Base-by-base conservation (phyloP, 129 eudicot species). In the Chrysanthemum seticuspe region DNA sequence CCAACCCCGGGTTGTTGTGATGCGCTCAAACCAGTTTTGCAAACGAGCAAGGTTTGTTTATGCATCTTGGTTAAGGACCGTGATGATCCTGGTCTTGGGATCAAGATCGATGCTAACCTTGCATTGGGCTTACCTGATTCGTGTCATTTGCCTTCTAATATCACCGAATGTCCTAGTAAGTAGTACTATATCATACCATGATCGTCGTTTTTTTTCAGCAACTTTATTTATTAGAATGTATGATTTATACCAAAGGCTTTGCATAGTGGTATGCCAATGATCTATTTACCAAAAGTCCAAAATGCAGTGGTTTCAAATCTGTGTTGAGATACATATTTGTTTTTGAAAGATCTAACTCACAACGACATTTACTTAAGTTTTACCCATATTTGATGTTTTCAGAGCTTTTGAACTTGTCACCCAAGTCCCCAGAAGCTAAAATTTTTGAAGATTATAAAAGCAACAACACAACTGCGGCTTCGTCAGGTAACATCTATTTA, bases 351-450 rank as follows among this genome's bases (percentile, higher is more conserved):
- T 36, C 1, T 36, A 6, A 36, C 44, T 36, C 44, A 6, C 44
- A 36, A 6, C 44, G 44, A 36, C 44, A 36, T 36, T 5, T 36
- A 36, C 44, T 36, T 36, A 36, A 5, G 8, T 36, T 36, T 5
- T 36, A 36, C 47, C 47, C 9, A 40, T 1, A 40, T 40, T 40
- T 40, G 47, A 40, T 40, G 10, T 40, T 21, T 70, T 55, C 74
- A 89, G 96, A 51, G 71, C 85, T 89, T 36, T 67, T 89, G 82
- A 85, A 89, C 77, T 73, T 89, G 83, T 60, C 89, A 15, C 80
- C 86, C 21, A 75, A 84, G 70, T 86, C 91, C 5, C 87, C 91
- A 1, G 89, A 86, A 25, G 89, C 91, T 5, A 86, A 86, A 78
- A 85, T 89, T 1, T 89, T 89, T 68, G 76, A 73, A 68, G 96